Percentiles rank a stretch among this genome's conserved stretches.
These are phyloP conservation scores for Diaporthe ilicicola DNA, from an alignment of 2,329 filamentous ascomycete genomes.

Conservation along the genomic window DNA sequence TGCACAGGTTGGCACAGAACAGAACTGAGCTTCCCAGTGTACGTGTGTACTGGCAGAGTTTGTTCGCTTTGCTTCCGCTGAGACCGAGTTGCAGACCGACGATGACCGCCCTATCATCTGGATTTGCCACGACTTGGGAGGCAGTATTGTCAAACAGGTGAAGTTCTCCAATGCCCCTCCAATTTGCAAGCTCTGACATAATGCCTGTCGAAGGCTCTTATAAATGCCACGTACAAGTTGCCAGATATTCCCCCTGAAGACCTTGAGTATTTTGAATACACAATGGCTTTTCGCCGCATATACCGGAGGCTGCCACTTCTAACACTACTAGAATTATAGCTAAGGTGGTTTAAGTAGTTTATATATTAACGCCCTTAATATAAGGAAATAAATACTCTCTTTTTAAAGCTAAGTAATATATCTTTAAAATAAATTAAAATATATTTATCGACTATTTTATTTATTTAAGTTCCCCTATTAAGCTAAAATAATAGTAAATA, in stretches of 20 bases:
- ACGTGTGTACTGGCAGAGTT: background rate
- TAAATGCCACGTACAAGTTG: background rate
- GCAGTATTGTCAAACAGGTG: conserved; percentile 14
- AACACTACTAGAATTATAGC: no score
- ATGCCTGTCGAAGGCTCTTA: background rate
- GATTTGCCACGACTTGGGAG: conserved; percentile 15
- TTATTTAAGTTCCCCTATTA: no score
- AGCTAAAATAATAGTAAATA: no score
- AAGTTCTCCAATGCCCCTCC: background rate
- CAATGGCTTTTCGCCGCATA: background rate
- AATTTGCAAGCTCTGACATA: background rate
- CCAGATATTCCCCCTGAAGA: background rate
- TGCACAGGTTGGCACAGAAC: background rate
- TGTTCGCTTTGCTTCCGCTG: background rate
- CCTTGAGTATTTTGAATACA: background rate
- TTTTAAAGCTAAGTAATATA: no score
- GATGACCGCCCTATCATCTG: background rate
- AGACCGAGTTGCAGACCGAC: background rate
- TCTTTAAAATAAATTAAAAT: no score
- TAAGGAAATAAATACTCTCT: no score
- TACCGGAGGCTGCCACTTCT: background rate
- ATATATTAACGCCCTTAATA: no score
- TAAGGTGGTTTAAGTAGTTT: no score
- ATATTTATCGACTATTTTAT: no score
- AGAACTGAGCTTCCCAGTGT: background rate